A percentile compares a stretch with the other conserved stretches of the same genome.
Conservation (phyloP, 768 basidiomycete species). For the Russula lepida region DNA sequence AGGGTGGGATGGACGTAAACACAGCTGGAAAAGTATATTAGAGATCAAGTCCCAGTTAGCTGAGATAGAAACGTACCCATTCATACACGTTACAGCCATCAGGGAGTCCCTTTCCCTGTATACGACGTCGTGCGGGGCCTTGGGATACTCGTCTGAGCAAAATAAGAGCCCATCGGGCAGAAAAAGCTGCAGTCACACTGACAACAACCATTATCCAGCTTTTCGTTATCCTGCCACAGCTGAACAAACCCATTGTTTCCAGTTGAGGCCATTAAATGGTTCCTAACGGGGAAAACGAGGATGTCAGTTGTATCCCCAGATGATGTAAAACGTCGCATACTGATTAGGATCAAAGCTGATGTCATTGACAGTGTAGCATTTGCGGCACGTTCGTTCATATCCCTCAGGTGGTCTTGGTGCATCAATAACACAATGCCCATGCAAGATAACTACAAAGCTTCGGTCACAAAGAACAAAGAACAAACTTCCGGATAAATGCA, state of each 20-base stretch:
- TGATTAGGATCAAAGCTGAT: constrained; percentile 20
- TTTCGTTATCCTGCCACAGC: constrained; percentile 12
- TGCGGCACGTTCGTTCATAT: background rate
- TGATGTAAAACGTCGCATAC: background rate
- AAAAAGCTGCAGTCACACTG: background rate
- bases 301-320: background rate
- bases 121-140: constrained; percentile 9
- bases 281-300: background rate
- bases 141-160: constrained; percentile 10
- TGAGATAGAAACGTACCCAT: constrained; percentile 12
- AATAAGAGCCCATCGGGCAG: background rate
- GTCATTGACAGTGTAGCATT: constrained; percentile 18
- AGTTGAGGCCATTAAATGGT: constrained; percentile 11
- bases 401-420: background rate
- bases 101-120: constrained; percentile 12
- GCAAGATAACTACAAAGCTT: constrained; percentile 9
- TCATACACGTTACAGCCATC: constrained; percentile 12
- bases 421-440: constrained; percentile 13
- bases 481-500: background rate
- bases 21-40: background rate
- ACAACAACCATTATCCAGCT: background rate
- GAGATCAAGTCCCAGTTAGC: background rate
- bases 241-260: constrained; percentile 15
- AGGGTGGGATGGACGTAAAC: constrained; percentile 9
- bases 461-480: background rate